These are phyloP conservation scores for Pichia scutulata DNA, from an alignment of 805 yeast genomes.

Conservation along the genomic window DNA sequence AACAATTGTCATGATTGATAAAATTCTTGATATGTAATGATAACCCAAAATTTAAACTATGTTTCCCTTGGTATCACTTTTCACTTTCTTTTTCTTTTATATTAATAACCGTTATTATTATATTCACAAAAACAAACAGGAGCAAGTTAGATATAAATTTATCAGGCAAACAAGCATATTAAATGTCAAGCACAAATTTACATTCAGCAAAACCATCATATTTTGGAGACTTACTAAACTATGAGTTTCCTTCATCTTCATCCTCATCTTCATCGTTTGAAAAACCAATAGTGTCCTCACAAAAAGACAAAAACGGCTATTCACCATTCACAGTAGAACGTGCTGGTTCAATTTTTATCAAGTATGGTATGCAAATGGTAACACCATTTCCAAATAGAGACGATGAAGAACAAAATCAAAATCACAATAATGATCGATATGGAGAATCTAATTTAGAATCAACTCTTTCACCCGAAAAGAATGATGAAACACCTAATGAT, in stretches of 20 bases:
- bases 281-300: neutral
- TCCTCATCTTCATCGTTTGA: neutral
- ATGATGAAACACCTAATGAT: too few relatives aligned
- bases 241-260: slow-evolving; percentile 7
- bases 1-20: neutral
- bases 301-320: neutral
- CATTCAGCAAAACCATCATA: slow-evolving; percentile 11
- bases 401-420: neutral
- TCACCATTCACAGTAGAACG: slow-evolving; percentile 8
- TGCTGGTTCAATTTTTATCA: slow-evolving; percentile 13
- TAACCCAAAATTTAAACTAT: neutral
- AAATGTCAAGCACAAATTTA: neutral
- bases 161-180: neutral
- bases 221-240: slow-evolving; percentile 9
- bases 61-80: neutral
- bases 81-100: neutral
- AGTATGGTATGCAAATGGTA: slow-evolving; percentile 11
- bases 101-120: neutral
- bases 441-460: neutral
- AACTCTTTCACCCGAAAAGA: too few relatives aligned
- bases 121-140: neutral
- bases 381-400: slow-evolving; percentile 4
- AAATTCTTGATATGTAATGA: neutral
- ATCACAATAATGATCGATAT: neutral
- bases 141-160: neutral